Evolutionary conservation across 1,284 basidiomycete species (phyloP), one percentile per base, ranked within the genome.

Genomic region (Pseudozyma sp.): DNA sequence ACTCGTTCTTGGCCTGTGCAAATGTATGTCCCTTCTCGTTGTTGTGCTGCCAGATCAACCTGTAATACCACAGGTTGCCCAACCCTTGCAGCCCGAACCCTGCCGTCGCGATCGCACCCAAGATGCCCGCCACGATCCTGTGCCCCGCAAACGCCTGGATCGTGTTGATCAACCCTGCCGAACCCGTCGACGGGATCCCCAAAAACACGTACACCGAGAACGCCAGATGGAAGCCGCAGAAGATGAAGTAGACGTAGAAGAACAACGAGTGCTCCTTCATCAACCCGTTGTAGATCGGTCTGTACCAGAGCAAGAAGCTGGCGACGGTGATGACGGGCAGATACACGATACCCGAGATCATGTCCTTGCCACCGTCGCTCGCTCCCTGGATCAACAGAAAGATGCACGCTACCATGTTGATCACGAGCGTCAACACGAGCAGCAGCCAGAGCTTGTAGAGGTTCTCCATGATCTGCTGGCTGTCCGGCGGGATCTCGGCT

Each of bases 201-300:
- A 85, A 75, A 29, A 84, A 78, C 49, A 79, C 68, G 60, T 84
- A 84, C 19, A 94, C 84, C 68, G 92, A 92, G 87, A 92, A 97
- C 40, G 93, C 87, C 61, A 98, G 87, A 86, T 99, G 94, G 88
- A 92, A 97, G 35, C 93, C 95, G 60, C 90, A 89, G 86, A 98
- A 72, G 55, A 76, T 67, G 30, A 78, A 75, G 60, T 72, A 78
- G 44, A 78, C 59, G 57, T 78, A 94, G 94, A 83, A 43, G 68
- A 84, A 82, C 68, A 81, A 70, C 60, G 81, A 75, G 79, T 75
- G 84, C 65, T 91, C 94, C 88, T 97, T 96, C 91, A 94, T 94
- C 87, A 94, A 94, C 50, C 92, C 95, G 79, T 96, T 95, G 87
- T 98, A 98, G 81, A 96, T 92, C 3, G 96, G 95, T 80, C 94